Conservation (phyloP, 2,329 filamentous ascomycete genomes). For the Cladosporium sp. region DNA sequence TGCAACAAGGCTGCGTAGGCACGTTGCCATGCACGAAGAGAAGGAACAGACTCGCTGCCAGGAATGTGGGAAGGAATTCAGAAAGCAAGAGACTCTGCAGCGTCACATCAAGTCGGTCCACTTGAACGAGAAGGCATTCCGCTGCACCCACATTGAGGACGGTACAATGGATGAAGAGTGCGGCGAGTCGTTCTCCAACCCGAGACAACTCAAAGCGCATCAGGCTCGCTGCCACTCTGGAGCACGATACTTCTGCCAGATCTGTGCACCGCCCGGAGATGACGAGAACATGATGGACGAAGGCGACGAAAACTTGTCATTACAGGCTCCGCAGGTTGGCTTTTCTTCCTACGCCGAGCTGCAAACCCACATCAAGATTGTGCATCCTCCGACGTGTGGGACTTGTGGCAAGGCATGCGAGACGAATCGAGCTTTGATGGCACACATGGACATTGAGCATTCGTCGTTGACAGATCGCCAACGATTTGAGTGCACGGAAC, state of each 20-base stretch:
- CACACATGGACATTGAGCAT: constrained; percentile 78
- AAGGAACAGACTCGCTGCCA: constrained; percentile 54
- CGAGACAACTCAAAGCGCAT: constrained; percentile 70
- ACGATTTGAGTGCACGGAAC: constrained; percentile 65
- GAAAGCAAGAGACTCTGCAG: constrained; percentile 83
- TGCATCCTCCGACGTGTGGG: constrained; percentile 71
- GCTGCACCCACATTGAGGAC: constrained; percentile 61
- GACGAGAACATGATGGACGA: constrained; percentile 22
- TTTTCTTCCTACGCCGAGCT: constrained; percentile 74
- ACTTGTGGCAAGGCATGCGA: constrained; percentile 71
- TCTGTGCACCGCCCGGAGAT: constrained; percentile 55
- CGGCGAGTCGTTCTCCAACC: constrained; percentile 69
- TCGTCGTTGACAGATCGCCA: constrained; percentile 40
- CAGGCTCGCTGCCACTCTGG: constrained; percentile 68
- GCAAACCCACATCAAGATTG: constrained; percentile 69
- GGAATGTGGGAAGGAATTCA: constrained; percentile 77
- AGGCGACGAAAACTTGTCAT: constrained; percentile 38
- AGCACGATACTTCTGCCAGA: constrained; percentile 72
- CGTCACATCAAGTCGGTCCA: constrained; percentile 79
- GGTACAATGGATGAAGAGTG: constrained; percentile 56
- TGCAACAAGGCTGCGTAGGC: constrained; percentile 72
- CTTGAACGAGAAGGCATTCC: constrained; percentile 68
- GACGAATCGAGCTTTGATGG: constrained; percentile 66
- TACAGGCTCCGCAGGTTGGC: constrained; percentile 24
- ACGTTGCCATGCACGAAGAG: constrained; percentile 75